Percentiles rank a stretch among this genome's conserved stretches.
phyloP scores from a whole-genome alignment of 1,284 basidiomycete species.

The Rhodotorula sp. region DNA sequence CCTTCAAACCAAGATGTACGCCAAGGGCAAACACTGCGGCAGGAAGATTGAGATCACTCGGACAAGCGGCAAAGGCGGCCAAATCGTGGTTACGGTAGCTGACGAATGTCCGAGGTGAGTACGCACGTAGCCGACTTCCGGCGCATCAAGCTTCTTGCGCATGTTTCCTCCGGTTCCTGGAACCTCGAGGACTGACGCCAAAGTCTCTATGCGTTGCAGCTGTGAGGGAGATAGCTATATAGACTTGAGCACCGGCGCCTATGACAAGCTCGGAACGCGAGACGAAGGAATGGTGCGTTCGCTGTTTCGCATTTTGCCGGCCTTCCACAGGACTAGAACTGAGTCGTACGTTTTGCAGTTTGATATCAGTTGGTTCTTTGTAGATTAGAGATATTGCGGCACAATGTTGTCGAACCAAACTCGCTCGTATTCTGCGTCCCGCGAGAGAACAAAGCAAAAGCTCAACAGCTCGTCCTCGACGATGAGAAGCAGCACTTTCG shows the following conservation, averaged over 20 bases:
- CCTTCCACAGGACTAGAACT: neutral
- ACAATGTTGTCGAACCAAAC: too few species aligned
- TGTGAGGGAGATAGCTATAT: slow-evolving; percentile 4
- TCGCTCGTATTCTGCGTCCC: neutral
- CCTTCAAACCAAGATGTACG: slow-evolving; percentile 50
- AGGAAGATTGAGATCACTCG: slow-evolving; percentile 24
- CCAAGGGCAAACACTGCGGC: slow-evolving; percentile 63
- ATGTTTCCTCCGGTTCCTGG: neutral
- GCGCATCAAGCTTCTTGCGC: neutral
- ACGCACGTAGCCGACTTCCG: too few species aligned
- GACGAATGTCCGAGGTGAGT: slow-evolving; percentile 64
- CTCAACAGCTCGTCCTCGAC: neutral
- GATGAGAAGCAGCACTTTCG: neutral
- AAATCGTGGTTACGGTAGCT: slow-evolving; percentile 64
- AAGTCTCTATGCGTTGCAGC: neutral
- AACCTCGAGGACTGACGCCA: neutral
- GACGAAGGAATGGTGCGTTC: slow-evolving; percentile 1
- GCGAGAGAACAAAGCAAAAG: neutral
- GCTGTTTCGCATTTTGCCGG: neutral
- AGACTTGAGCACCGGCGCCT: slow-evolving; percentile 75
- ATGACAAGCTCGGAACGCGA: slow-evolving; percentile 49
- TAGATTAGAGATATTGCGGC: neutral
- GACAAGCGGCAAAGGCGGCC: slow-evolving; percentile 54
- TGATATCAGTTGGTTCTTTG: neutral
- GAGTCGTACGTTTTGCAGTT: neutral